Evolutionary conservation across 1,284 basidiomycete genomes (phyloP).

Genomic region (Ustilago vetiveriae): DNA sequence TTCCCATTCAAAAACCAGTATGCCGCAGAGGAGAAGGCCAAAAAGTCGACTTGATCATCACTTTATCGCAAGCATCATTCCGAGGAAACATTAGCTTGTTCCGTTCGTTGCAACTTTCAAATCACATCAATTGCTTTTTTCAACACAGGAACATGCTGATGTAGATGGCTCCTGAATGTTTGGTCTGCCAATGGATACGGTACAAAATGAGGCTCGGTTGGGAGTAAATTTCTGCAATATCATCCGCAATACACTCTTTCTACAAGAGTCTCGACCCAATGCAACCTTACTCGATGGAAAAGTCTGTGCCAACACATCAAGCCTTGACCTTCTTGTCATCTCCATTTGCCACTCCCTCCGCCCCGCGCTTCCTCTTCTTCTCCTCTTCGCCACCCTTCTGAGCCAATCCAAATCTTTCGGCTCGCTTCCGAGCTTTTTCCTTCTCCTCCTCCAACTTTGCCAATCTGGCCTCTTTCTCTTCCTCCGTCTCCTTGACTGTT

Average conservation of each 20-base stretch:
- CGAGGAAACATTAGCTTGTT: background rate
- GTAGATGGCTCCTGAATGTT: no score
- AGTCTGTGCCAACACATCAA: background rate
- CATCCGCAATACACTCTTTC: no score
- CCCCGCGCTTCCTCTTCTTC: slow-evolving; percentile 39
- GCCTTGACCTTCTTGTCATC: slow-evolving; percentile 25
- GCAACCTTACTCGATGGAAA: no score
- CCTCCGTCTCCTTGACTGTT: slow-evolving; percentile 26
- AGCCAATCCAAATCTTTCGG: slow-evolving; percentile 54
- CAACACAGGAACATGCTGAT: no score
- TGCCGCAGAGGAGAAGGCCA: slow-evolving; percentile 36
- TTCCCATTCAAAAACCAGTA: slow-evolving; percentile 52
- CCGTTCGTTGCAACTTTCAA: no score
- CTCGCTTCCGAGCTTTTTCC: slow-evolving; percentile 45
- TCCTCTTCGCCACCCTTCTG: slow-evolving; percentile 23
- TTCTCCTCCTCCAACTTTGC: slow-evolving; percentile 37
- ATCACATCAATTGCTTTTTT: no score
- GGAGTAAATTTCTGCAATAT: no score
- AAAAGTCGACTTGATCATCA: slow-evolving; percentile 22
- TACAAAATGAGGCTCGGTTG: no score
- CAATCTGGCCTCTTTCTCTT: slow-evolving; percentile 30
- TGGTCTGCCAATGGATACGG: no score
- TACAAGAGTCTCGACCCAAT: no score
- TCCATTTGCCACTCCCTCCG: background rate
- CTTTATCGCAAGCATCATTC: background rate